phyloP scores from a whole-genome alignment of 2,329 filamentous ascomycete genomes.

The Leptographium procerum region DNA sequence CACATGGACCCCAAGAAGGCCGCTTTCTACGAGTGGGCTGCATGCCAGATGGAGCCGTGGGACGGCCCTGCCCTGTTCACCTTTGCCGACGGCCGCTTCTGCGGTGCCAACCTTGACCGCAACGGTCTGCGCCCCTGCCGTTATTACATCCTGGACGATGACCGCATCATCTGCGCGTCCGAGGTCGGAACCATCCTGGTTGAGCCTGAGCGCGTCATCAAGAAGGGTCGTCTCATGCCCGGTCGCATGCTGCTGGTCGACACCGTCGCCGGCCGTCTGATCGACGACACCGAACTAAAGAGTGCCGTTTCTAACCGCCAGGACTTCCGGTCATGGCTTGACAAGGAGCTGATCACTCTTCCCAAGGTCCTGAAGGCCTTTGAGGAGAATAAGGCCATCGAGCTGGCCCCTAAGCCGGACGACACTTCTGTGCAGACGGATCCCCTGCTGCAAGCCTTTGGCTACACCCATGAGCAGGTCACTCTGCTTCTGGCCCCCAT shows the following conservation, averaged over 20 bases:
- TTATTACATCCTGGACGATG: constrained; percentile 94
- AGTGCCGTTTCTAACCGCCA: constrained; percentile 73
- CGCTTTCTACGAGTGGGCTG: constrained; percentile 97
- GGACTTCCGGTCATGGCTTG: constrained; percentile 81
- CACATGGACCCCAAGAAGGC: constrained; percentile 91
- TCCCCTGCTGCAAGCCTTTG: constrained; percentile 72
- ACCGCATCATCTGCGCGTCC: constrained; percentile 93
- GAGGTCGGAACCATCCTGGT: constrained; percentile 90
- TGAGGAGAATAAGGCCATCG: constrained; percentile 40
- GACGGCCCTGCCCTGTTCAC: constrained; percentile 94
- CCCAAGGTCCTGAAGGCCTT: constrained; percentile 60
- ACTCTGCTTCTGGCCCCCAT: constrained; percentile 85
- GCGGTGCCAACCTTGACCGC: constrained; percentile 90
- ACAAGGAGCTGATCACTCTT: constrained; percentile 73
- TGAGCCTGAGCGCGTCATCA: constrained; percentile 78
- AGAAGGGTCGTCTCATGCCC: constrained; percentile 88
- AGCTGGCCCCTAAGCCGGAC: constrained; percentile 58
- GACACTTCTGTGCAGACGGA: constrained; percentile 69
- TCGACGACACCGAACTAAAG: constrained; percentile 89
- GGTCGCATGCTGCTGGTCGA: constrained; percentile 95
- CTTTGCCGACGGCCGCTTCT: constrained; percentile 92
- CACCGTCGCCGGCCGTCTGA: constrained; percentile 78
- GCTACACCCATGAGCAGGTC: constrained; percentile 92
- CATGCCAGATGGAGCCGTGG: constrained; percentile 98
- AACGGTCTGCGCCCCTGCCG: constrained; percentile 92